Evolutionary conservation across 352 stramenopile genomes (phyloP).

Genomic region (Phytophthora meadii): DNA sequence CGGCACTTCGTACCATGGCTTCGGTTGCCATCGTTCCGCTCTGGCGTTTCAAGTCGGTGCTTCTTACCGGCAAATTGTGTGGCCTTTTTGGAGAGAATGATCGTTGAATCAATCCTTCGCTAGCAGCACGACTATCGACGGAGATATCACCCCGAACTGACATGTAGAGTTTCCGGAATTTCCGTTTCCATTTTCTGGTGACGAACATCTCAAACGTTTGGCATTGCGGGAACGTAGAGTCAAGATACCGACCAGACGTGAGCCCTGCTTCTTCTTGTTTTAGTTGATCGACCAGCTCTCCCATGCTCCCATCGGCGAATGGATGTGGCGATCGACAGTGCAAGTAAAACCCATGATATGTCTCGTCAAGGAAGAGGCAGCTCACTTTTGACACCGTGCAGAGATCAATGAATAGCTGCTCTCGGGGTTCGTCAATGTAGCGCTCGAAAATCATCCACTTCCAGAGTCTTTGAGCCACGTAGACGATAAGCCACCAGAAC

Average conservation of each 20-base stretch:
- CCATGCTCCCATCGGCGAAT: conserved; percentile 93
- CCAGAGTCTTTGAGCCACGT: conserved; percentile 83
- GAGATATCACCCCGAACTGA: conserved; percentile 41
- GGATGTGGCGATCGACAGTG: conserved; percentile 94
- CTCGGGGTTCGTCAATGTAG: conserved; percentile 72
- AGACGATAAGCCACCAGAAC: conserved; percentile 87
- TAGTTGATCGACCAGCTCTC: conserved; percentile 91
- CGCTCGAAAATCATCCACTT: conserved; percentile 90
- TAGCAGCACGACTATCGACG: conserved; percentile 17
- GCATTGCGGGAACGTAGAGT: conserved; percentile 80
- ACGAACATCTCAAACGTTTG: conserved; percentile 95
- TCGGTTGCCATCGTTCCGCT: conserved; percentile 40
- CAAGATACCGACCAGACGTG: conserved; percentile 84
- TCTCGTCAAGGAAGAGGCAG: conserved; percentile 92
- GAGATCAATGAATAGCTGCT: conserved; percentile 92
- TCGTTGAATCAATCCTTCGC: conserved; percentile 35
- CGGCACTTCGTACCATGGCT: conserved; percentile 58
- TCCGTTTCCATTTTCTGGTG: conserved; percentile 84
- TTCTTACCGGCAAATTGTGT: conserved; percentile 28
- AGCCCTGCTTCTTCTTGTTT: conserved; percentile 91
- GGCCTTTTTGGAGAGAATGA: conserved; percentile 37
- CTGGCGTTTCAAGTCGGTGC: conserved; percentile 24
- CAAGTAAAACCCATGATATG: conserved; percentile 95
- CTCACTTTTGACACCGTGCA: conserved; percentile 95
- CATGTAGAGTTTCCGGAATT: conserved; percentile 74